A percentile compares a stretch with the other conserved stretches of the same genome.
These are phyloP conservation scores for Xylaria bambusicola DNA, from an alignment of 495 filamentous ascomycete genomes.

Conservation along the genomic window DNA sequence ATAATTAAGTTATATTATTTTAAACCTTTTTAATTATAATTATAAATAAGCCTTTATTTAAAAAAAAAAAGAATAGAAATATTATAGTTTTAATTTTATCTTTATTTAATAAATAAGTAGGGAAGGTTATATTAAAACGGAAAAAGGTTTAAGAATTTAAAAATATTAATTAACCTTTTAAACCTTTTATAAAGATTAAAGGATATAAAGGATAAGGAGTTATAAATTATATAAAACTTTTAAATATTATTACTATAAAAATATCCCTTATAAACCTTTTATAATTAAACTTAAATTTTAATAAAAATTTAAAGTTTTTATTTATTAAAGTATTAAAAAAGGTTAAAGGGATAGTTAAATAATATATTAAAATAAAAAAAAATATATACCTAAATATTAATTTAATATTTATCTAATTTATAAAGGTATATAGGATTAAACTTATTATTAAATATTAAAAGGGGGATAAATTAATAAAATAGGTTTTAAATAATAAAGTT, in stretches of 20 bases:
- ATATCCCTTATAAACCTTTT: background rate
- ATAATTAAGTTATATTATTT: background rate
- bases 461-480: background rate
- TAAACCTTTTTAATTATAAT: background rate
- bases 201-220: background rate
- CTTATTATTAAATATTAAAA: constrained; percentile 1
- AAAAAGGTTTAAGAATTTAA: background rate
- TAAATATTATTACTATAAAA: background rate
- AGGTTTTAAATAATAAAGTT: background rate
- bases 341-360: background rate
- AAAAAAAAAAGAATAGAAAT: background rate
- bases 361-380: background rate
- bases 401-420: background rate
- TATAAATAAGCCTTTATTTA: background rate
- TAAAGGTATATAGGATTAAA: background rate
- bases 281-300: background rate
- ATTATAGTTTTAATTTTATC: background rate
- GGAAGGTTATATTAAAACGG: background rate
- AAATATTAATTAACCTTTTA: background rate
- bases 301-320: background rate
- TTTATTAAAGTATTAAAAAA: background rate
- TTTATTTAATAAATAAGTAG: background rate
- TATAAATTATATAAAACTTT: background rate
- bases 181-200: too few species aligned
- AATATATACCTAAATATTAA: background rate